Evolutionary conservation across 495 filamentous ascomycete species (phyloP).

Genomic region (Aspergillus sclerotiicarbonarius): DNA sequence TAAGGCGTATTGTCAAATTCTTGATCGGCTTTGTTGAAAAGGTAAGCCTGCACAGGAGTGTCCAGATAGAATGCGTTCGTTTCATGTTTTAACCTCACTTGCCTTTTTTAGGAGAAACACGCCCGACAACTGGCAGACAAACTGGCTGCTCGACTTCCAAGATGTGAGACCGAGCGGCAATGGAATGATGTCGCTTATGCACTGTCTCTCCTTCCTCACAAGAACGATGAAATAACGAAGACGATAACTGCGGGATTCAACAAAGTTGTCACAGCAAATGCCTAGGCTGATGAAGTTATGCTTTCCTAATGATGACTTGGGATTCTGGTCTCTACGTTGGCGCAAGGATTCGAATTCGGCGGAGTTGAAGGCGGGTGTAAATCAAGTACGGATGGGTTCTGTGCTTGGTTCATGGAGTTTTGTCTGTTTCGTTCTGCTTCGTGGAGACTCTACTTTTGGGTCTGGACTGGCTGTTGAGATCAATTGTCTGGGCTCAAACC

Average conservation of each 20-base stretch:
- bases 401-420: not conserved
- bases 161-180: slow-evolving; percentile 89
- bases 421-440: not conserved
- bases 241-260: slow-evolving; percentile 74
- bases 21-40: slow-evolving; percentile 95
- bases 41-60: slow-evolving; percentile 49
- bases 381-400: not conserved
- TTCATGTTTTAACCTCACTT: slow-evolving; percentile 10
- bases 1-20: slow-evolving; percentile 87
- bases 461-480: not conserved
- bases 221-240: slow-evolving; percentile 96
- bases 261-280: slow-evolving; percentile 69
- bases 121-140: slow-evolving; percentile 94
- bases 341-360: not conserved
- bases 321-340: not conserved
- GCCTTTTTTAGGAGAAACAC: slow-evolving; percentile 77
- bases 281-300: slow-evolving; percentile 34
- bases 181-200: slow-evolving; percentile 98
- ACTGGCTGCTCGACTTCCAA: slow-evolving; percentile 77
- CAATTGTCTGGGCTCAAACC: not conserved
- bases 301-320: slow-evolving; percentile 8
- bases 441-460: not conserved
- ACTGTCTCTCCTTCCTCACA: slow-evolving; percentile 84
- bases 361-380: not conserved
- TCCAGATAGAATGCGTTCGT: not conserved